Percentiles rank a stretch among this genome's conserved stretches.
Conservation (phyloP, 768 basidiomycete genomes). For the Xanthoconium purpureum region DNA sequence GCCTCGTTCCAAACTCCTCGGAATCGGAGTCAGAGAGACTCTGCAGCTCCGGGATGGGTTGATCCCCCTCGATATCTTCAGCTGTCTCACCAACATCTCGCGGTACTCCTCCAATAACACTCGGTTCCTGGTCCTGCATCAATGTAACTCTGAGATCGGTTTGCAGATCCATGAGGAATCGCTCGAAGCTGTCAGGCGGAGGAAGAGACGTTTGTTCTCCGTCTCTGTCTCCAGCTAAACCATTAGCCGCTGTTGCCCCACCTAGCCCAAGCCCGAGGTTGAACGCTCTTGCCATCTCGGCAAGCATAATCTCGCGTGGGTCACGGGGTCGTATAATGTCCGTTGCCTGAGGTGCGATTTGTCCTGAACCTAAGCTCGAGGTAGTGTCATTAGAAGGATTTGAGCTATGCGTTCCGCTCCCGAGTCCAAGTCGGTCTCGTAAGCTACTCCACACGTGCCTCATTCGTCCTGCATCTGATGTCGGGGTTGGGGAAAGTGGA, state of each 20-base stretch:
- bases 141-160: conserved; percentile 65
- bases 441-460: conserved; percentile 67
- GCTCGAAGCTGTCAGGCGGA: conserved; percentile 71
- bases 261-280: conserved; percentile 63
- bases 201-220: conserved; percentile 29
- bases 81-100: conserved; percentile 9
- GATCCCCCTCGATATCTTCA: conserved; percentile 19
- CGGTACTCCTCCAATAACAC: not conserved
- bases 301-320: conserved; percentile 68
- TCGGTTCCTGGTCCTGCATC: conserved; percentile 35
- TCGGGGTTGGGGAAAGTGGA: conserved; percentile 42
- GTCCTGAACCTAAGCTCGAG: conserved; percentile 6
- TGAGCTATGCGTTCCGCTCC: conserved; percentile 23
- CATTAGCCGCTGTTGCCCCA: conserved; percentile 12
- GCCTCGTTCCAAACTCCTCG: conserved; percentile 21
- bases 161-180: conserved; percentile 78
- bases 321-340: conserved; percentile 32
- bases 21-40: conserved; percentile 28
- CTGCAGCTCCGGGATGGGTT: conserved; percentile 23
- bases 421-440: conserved; percentile 63
- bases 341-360: conserved; percentile 7
- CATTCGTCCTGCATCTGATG: conserved; percentile 42
- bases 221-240: conserved; percentile 8
- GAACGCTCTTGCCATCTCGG: conserved; percentile 80
- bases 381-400: conserved; percentile 11